Evolutionary conservation across 306 rosid species (phyloP), one percentile per base, ranked within the genome.

Genomic region (Begonia fuchsioides): DNA sequence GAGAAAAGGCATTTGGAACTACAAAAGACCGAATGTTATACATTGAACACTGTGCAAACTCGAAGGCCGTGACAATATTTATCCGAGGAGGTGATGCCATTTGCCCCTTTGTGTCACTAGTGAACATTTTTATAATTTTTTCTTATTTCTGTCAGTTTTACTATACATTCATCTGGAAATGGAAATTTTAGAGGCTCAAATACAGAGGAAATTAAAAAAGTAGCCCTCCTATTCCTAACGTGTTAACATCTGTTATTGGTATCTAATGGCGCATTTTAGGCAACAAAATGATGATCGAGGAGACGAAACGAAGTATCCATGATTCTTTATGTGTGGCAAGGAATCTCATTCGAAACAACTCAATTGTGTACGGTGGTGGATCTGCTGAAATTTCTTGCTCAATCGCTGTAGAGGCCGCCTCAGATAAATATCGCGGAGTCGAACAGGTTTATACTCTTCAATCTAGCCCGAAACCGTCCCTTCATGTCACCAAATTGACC

Each of bases 351-450:
- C 81, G 94, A 75, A 92, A 92, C 75, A 92, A 92, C 45, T 82
- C 94, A 53, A 86, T 92, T 44, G 96, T 92, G 20, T 92, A 92
- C 32, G 98, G 98, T n/a, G 96, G 98, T 64, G 98, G 96, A 39
- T 77, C 98, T 2, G 86, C 98, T 39, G 98, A 92, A 70, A 82
- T 92, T 54, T 61, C 94, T 14, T 82, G 93, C 57, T 86, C 98
- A 11, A 18, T 85, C 61, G 94, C 96, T 0, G 93, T 92, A 16
- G 96, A 92, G 70, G 81, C 94, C 41, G 94, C 93, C 61, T 93
- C 98, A 39, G 96, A 92, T 63, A 76, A 44, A 70, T 65, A 79
- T 61, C 98, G 94, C 45, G 96, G 96, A 57, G 94, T 92, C 44
- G 96, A 92, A 64, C 96, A 92, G 83, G 98, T 79, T 70, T 57